phyloP scores from a whole-genome alignment of 2,329 filamentous ascomycete genomes.

The Arachnomyces sp. region DNA sequence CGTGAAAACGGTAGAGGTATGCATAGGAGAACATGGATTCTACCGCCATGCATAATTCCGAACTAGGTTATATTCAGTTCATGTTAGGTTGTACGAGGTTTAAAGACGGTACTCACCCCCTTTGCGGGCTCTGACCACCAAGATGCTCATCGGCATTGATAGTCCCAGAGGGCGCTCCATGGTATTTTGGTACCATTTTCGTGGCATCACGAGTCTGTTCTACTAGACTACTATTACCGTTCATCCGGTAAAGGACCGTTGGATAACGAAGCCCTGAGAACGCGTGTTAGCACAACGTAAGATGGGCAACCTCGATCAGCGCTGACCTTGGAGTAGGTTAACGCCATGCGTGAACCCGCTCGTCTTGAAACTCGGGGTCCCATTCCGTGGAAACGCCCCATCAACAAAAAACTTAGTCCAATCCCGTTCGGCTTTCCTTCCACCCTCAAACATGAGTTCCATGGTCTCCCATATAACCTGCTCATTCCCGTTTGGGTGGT shows the following conservation, averaged over 20 bases:
- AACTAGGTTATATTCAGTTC: too few species aligned
- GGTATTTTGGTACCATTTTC: constrained; percentile 42
- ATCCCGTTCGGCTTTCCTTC: constrained; percentile 43
- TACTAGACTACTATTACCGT: too few species aligned
- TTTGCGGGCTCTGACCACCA: constrained; percentile 35
- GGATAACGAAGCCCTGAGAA: too few species aligned
- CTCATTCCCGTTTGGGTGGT: constrained; percentile 32
- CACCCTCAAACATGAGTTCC: constrained; percentile 39
- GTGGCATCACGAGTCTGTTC: constrained; percentile 36
- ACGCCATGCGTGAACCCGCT: constrained; percentile 41
- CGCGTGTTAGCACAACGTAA: too few species aligned
- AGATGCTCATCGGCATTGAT: constrained; percentile 46
- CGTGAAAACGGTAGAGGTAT: constrained; percentile 45
- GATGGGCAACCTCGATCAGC: too few species aligned
- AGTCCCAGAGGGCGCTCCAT: constrained; percentile 41
- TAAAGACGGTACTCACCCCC: too few species aligned
- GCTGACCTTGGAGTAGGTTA: too few species aligned
- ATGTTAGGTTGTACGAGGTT: too few species aligned
- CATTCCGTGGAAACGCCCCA: too few species aligned
- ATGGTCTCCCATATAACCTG: constrained; percentile 36
- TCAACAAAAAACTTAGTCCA: too few species aligned
- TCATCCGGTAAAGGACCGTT: too few species aligned
- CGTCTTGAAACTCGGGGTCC: too few species aligned
- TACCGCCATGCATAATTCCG: constrained; percentile 46
- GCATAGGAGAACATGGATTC: constrained; percentile 46